Conservation (phyloP, 2,329 filamentous ascomycete species). For the Sporothrix brasiliensis region DNA sequence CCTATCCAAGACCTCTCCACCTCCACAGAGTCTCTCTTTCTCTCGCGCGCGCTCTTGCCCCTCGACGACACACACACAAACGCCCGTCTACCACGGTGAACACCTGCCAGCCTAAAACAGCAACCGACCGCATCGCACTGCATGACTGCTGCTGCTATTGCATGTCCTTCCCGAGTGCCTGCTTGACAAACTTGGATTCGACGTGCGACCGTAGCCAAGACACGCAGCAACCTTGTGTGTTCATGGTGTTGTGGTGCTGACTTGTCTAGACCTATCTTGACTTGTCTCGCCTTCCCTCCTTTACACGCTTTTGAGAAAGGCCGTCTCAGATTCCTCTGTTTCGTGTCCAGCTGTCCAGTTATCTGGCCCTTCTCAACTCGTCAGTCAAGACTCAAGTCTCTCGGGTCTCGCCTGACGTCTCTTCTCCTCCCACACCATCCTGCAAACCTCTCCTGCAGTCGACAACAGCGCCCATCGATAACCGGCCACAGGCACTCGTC, state of each 20-base stretch:
- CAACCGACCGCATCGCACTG: neutral
- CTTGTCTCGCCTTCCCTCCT: neutral
- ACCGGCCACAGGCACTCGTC: neutral
- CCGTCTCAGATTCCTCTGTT: neutral
- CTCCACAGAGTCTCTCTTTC: conserved; percentile 18
- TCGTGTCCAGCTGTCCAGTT: neutral
- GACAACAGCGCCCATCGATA: neutral
- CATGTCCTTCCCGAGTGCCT: conserved; percentile 20
- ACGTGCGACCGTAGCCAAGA: conserved; percentile 27
- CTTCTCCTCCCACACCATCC: neutral
- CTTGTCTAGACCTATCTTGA: neutral
- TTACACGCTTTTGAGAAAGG: neutral
- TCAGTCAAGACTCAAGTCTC: neutral
- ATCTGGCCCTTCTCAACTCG: neutral
- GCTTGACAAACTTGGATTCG: conserved; percentile 19
- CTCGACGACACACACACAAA: neutral
- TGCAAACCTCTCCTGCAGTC: neutral
- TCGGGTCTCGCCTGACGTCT: conserved; percentile 13
- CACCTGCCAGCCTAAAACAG: neutral
- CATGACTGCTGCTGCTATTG: neutral
- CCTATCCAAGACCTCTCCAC: neutral
- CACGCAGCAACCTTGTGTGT: conserved; percentile 24
- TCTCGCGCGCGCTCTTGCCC: neutral
- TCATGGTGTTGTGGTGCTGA: neutral
- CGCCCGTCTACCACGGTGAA: conserved; percentile 8